These are phyloP conservation scores for Adansonia madagascariensis DNA, from an alignment of 441 rosid genomes.

Conservation along the genomic window DNA sequence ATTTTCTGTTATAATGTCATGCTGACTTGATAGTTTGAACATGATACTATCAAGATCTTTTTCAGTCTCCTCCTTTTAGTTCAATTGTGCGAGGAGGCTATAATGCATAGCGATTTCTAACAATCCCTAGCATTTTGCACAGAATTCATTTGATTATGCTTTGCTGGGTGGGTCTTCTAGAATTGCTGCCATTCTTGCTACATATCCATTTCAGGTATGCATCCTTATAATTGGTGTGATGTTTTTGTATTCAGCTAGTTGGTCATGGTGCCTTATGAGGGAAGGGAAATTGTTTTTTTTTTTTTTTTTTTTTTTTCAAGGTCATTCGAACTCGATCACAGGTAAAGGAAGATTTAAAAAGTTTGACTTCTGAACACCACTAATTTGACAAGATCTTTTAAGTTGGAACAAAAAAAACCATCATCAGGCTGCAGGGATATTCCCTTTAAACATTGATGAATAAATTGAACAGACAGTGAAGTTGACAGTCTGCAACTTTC, in stretches of 20 bases:
- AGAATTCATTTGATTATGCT: conserved; percentile 91
- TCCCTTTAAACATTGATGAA: conserved; percentile 7
- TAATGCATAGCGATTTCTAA: conserved; percentile 10
- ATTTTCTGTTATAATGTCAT: background rate
- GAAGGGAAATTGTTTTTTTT: background rate
- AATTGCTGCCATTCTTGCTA: conserved; percentile 79
- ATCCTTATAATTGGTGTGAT: conserved; percentile 28
- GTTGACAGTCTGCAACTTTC: conserved; percentile 13
- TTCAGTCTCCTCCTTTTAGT: background rate
- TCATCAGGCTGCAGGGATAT: conserved; percentile 18
- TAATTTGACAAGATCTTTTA: background rate
- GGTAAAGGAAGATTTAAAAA: conserved; percentile 47
- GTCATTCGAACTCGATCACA: conserved; percentile 89
- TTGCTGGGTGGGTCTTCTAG: conserved; percentile 86
- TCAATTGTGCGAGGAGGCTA: background rate
- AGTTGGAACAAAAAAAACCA: conserved; percentile 12
- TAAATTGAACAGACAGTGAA: background rate
- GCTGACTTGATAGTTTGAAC: background rate
- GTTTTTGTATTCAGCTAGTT: conserved; percentile 20
- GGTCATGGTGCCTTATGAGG: conserved; percentile 30
- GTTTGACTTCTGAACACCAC: background rate
- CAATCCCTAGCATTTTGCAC: conserved; percentile 22
- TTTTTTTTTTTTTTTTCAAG: conserved; percentile 42
- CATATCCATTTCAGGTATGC: conserved; percentile 84
- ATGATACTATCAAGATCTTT: conserved; percentile 2